Percentiles rank a stretch among this genome's conserved stretches.
Conservation (phyloP, 331 rosid species). For the Erythrophleum ivorense region DNA sequence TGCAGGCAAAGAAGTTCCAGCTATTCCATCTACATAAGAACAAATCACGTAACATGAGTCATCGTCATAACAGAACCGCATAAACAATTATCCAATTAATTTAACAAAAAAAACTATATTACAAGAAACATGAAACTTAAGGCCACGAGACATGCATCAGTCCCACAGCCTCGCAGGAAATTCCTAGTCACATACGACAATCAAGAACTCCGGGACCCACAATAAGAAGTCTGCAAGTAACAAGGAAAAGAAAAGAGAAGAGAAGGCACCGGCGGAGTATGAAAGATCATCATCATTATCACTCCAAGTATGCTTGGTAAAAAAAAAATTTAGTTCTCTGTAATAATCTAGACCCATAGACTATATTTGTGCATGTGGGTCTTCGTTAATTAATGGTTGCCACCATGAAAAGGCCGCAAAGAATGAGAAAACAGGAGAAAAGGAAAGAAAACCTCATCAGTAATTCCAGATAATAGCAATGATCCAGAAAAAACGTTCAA, state of each 20-base stretch:
- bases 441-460: neutral
- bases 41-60: slow-evolving; percentile 16
- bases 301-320: neutral
- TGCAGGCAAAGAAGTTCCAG: slow-evolving; percentile 99
- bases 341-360: neutral
- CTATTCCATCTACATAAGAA: slow-evolving; percentile 87
- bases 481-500: neutral
- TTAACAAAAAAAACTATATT: neutral
- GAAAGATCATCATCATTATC: neutral
- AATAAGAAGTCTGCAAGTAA: neutral
- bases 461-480: neutral
- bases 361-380: neutral
- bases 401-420: neutral
- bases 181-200: neutral
- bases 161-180: neutral
- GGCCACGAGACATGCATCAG: neutral
- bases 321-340: neutral
- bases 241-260: neutral
- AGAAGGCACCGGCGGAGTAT: neutral
- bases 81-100: neutral
- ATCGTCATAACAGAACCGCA: neutral
- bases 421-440: neutral
- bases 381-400: neutral
- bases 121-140: slow-evolving; percentile 1
- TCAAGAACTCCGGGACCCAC: neutral